These are phyloP conservation scores for Aspergillus clavatus DNA, from an alignment of 2,329 filamentous ascomycete genomes.

Conservation along the genomic window DNA sequence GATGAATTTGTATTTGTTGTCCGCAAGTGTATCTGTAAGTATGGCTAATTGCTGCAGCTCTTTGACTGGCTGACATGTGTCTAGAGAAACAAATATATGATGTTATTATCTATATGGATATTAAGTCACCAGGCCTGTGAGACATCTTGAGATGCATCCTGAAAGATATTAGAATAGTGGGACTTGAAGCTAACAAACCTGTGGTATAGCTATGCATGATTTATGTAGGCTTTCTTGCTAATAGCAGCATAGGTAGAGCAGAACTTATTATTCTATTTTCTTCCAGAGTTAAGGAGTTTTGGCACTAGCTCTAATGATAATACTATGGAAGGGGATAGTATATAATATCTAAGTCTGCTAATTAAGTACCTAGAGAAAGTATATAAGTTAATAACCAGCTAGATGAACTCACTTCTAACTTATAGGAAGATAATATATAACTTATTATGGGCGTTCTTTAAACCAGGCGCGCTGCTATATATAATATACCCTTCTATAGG, in stretches of 20 bases:
- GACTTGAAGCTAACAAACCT: neutral
- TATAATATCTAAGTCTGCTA: neutral
- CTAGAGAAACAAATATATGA: neutral
- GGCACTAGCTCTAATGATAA: neutral
- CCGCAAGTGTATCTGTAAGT: neutral
- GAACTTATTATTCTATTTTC: conserved; percentile 12
- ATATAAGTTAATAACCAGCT: conserved; percentile 9
- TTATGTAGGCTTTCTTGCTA: neutral
- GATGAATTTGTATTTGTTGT: conserved; percentile 2
- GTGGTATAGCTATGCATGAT: neutral
- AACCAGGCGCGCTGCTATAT: conserved; percentile 22
- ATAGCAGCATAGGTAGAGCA: conserved; percentile 8
- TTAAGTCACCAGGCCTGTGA: neutral
- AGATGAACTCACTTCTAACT: conserved; percentile 17
- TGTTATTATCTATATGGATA: neutral
- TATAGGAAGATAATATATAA: conserved; percentile 27
- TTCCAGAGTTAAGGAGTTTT: conserved; percentile 8
- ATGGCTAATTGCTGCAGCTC: neutral
- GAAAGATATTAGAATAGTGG: neutral
- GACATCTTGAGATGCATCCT: neutral
- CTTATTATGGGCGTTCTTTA: conserved; percentile 30
- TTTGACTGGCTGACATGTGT: neutral
- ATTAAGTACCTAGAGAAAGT: conserved; percentile 2
- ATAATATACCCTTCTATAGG: conserved; percentile 10
- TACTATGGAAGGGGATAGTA: neutral